These are phyloP conservation scores for Cladosporium sp. DNA, from an alignment of 2,329 filamentous ascomycete genomes.

Conservation along the genomic window DNA sequence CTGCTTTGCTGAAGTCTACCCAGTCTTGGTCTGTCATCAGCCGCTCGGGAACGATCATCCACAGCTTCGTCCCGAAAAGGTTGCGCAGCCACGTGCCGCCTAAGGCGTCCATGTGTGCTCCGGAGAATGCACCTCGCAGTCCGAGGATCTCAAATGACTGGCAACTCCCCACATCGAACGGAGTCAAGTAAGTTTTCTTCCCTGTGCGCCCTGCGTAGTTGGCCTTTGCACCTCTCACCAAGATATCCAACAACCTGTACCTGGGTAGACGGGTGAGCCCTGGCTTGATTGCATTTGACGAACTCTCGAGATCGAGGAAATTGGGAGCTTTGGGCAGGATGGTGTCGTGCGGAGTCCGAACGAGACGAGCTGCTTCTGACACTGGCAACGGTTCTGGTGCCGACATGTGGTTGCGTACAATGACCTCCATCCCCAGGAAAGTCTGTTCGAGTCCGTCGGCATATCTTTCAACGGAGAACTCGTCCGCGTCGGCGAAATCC, in stretches of 20 bases:
- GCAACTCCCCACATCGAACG: not conserved
- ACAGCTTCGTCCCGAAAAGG: constrained; percentile 1
- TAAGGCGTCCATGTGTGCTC: not conserved
- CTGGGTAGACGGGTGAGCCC: not conserved
- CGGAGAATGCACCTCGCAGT: not conserved
- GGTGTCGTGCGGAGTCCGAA: not conserved
- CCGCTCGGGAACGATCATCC: not conserved
- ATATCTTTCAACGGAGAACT: not conserved
- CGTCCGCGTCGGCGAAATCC: not conserved
- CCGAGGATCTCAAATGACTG: not conserved
- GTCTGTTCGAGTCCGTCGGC: not conserved
- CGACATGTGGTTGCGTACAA: not conserved
- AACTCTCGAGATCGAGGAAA: not conserved
- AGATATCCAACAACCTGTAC: not conserved
- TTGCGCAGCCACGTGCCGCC: not conserved
- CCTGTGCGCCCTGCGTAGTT: not conserved
- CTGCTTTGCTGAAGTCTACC: not conserved
- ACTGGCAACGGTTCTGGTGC: not conserved
- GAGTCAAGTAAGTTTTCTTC: not conserved
- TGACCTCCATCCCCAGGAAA: not conserved
- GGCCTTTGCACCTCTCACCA: not conserved
- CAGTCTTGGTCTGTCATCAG: not conserved
- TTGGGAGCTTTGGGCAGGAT: not conserved
- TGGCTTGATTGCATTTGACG: not conserved
- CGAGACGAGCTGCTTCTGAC: not conserved